Evolutionary conservation across 73 alveolate genomes (phyloP).

Genomic region (Loxodes magnus): DNA sequence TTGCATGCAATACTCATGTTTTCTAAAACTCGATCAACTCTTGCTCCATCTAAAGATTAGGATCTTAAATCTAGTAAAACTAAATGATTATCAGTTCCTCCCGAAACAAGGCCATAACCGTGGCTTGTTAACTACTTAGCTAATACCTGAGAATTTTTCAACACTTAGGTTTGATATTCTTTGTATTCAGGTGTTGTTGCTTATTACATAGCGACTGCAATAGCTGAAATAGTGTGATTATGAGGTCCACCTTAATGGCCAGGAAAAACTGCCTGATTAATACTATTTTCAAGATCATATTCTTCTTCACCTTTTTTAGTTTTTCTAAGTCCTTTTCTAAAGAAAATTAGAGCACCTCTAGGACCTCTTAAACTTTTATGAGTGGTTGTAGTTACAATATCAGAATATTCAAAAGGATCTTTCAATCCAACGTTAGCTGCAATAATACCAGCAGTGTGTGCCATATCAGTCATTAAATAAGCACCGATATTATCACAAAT

Average conservation of each 20-base stretch:
- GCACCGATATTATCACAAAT: conserved; percentile 77
- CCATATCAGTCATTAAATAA: conserved; percentile 82
- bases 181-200: conserved; percentile 67
- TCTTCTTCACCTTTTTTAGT: conserved; percentile 29
- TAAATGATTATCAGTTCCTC: conserved; percentile 82
- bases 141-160: conserved; percentile 43
- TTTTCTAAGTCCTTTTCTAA: conserved; percentile 28
- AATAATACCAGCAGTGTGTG: conserved; percentile 84
- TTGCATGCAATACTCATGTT: conserved; percentile 61
- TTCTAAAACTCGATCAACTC: conserved; percentile 78
- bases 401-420: conserved; percentile 90
- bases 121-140: conserved; percentile 37
- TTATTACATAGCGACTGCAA: conserved; percentile 78
- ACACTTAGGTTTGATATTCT: conserved; percentile 54
- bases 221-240: conserved; percentile 81
- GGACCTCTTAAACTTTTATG: conserved; percentile 94
- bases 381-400: conserved; percentile 92
- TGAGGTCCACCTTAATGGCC: conserved; percentile 95
- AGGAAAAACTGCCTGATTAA: conserved; percentile 22
- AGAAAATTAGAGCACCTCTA: conserved; percentile 88
- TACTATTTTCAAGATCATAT: conserved; percentile 28
- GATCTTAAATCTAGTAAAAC: conserved; percentile 65
- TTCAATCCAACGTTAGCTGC: conserved; percentile 31
- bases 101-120: conserved; percentile 51
- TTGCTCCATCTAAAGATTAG: conserved; percentile 70